Evolutionary conservation across 352 stramenopile genomes (phyloP).

Genomic region (Globisporangium irregulare): DNA sequence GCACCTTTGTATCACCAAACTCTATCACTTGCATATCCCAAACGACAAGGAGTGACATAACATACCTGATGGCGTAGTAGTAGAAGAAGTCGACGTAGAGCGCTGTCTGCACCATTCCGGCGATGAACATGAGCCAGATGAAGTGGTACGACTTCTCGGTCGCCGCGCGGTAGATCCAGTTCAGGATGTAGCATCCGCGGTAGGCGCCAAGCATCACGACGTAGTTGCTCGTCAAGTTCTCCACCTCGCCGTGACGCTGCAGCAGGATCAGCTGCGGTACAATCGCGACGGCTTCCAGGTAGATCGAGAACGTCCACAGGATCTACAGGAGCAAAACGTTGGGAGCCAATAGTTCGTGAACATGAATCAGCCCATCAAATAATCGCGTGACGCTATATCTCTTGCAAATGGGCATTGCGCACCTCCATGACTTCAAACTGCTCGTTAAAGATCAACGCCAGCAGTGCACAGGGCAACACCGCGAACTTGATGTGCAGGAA

Average conservation of each 20-base stretch:
- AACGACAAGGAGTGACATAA: background rate
- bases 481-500: constrained; percentile 99
- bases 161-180: constrained; percentile 98
- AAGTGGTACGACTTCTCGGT: constrained; percentile 96
- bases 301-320: constrained; percentile 99
- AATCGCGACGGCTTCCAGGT: constrained; percentile 98
- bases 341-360: background rate
- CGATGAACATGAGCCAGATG: constrained; percentile 99
- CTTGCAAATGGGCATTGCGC: background rate
- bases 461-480: constrained; percentile 92
- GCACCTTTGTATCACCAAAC: background rate
- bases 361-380: background rate
- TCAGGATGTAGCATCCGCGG: constrained; percentile 98
- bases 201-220: constrained; percentile 98
- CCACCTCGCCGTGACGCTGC: constrained; percentile 97
- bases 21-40: too few species aligned
- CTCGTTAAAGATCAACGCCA: constrained; percentile 96
- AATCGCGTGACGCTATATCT: background rate
- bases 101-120: constrained; percentile 97
- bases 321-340: constrained; percentile 45
- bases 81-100: constrained; percentile 99
- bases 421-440: constrained; percentile 87
- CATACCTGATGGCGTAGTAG: constrained; percentile 96
- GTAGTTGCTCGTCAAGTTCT: constrained; percentile 99
- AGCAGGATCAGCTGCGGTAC: constrained; percentile 99